Evolutionary conservation across 2,329 filamentous ascomycete genomes (phyloP).

Genomic region (Microsporum canis): DNA sequence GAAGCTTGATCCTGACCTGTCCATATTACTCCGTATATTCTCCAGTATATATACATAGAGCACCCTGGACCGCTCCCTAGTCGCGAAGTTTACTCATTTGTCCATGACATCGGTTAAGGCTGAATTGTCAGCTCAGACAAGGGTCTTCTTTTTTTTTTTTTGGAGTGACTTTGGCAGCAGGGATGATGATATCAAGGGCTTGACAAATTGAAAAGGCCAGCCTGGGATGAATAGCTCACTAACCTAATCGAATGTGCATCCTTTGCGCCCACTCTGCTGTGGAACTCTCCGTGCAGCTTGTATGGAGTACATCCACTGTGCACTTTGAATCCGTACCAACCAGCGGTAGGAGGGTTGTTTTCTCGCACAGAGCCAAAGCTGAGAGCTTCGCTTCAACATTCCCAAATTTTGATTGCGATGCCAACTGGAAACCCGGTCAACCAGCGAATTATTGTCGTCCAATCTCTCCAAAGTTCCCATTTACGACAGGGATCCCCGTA

Average conservation of each 20-base stretch:
- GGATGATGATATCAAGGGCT: neutral
- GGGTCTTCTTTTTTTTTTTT: neutral
- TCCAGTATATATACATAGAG: neutral
- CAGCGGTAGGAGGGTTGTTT: neutral
- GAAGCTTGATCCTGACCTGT: neutral
- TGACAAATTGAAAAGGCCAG: neutral
- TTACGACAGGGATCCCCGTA: neutral
- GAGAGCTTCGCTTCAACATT: neutral
- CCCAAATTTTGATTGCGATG: neutral
- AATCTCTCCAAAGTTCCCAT: neutral
- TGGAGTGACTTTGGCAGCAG: neutral
- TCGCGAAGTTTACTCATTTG: neutral
- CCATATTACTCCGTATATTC: no score
- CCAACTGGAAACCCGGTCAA: neutral
- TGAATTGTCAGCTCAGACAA: neutral
- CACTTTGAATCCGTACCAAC: neutral
- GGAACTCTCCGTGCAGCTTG: neutral
- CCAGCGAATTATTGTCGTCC: neutral
- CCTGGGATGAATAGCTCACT: neutral
- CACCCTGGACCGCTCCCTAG: neutral
- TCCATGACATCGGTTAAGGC: neutral
- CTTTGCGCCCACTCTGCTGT: neutral
- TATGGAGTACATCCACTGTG: neutral
- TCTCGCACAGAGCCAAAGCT: neutral
- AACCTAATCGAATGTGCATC: neutral